Evolutionary conservation across 768 basidiomycete genomes (phyloP), one percentile per base, ranked within the genome.

Genomic region (Calocybe cyanea): DNA sequence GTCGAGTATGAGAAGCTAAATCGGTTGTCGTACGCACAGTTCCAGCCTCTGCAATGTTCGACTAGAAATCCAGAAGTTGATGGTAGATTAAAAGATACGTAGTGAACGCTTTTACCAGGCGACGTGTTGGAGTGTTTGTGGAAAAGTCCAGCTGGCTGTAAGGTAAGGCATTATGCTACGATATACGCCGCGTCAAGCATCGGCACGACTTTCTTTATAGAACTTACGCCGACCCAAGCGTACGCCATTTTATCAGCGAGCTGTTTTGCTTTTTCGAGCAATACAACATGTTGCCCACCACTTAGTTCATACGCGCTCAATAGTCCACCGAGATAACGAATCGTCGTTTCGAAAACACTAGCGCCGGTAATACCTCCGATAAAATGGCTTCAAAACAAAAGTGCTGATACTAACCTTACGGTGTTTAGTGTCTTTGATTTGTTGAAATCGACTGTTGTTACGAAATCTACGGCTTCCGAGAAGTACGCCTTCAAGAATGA

Each of bases 291-390:
- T 37, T 73, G 48, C 41, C 68, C 41, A 9, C 75, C 73, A 45
- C 80, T 85, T 37, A 88, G 74, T 53, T 87, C 84, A 52, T 80
- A 88, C 8, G 85, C 76, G 44, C 77, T 82, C 24, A 89, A 58
- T n/a, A 86, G 65, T 1, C 84, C 84, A 7, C 76, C 87, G 2
- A 89, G 59, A 43, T 80, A 82, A 34, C 87, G 84, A 56, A 89
- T 89, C 0, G 81, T 85, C 0, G 83, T 84, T 63, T 89, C 87
- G 53, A 89, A 88, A 2, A 88, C 66, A 49, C 83, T 85, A 24
- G n/a, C 34, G 7, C 30, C 7, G 25, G 7, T 15, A 31, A 2
- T 15, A 41, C 4, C 2, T 21, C n/a, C n/a, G n/a, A n/a, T n/a
- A n/a, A n/a, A n/a, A n/a, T n/a, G n/a, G n/a, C n/a, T n/a, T n/a